These are phyloP conservation scores for Acacia pycnantha DNA, from an alignment of 331 rosid genomes.

Conservation along the genomic window DNA sequence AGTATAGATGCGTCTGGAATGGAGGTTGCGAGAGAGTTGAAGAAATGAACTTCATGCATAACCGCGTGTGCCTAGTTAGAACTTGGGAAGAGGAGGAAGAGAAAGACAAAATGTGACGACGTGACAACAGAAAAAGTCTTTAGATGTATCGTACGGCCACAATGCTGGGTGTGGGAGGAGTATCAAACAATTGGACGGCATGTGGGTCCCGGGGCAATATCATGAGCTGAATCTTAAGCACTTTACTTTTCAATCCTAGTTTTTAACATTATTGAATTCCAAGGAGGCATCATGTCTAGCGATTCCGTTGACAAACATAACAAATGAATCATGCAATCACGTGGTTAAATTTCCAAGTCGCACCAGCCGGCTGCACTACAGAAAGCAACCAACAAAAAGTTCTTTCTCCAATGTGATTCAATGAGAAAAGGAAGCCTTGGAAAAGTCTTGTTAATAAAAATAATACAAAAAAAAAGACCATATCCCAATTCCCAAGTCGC, in stretches of 20 bases:
- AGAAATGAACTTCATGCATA: not conserved
- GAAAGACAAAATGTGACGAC: not conserved
- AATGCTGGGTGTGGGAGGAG: not conserved
- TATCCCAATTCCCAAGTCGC: not conserved
- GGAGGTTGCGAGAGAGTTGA: not conserved
- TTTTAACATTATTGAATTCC: not conserved
- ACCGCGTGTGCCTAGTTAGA: not conserved
- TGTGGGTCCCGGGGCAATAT: not conserved
- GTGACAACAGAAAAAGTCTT: not conserved
- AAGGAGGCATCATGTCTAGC: not conserved
- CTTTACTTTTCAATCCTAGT: not conserved
- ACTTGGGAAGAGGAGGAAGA: not conserved
- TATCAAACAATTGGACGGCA: not conserved
- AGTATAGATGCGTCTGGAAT: not conserved
- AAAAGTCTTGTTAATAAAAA: not conserved
- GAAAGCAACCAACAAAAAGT: not conserved
- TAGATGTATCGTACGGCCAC: not conserved
- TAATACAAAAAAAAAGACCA: not conserved
- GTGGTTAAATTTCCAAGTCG: not conserved
- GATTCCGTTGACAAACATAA: not conserved
- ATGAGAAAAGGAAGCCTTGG: not conserved
- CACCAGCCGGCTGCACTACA: not conserved
- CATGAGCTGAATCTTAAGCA: not conserved
- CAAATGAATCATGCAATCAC: not conserved
- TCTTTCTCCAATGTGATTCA: not conserved